Conservation (phyloP, 176 grass and related monocot genomes). For the Calamus simplicifolius region DNA sequence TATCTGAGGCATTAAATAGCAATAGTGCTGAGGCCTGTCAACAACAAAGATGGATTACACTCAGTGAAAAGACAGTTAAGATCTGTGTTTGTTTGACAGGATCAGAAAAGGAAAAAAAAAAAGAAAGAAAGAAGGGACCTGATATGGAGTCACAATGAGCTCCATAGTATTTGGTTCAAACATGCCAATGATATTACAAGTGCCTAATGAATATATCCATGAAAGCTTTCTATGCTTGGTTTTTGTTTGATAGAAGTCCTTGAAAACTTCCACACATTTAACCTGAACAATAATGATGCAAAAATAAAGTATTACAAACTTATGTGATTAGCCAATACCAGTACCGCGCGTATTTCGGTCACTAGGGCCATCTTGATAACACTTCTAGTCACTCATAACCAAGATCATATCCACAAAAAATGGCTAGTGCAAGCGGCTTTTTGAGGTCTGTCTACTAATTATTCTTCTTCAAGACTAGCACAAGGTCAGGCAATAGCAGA, state of each 20-base stretch:
- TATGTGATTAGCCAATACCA: too few species aligned
- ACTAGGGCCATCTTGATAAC: too few species aligned
- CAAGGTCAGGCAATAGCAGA: too few species aligned
- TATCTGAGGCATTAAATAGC: conserved; percentile 73
- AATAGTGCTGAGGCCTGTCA: conserved; percentile 69
- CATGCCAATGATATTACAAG: conserved; percentile 73
- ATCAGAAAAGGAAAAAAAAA: too few species aligned
- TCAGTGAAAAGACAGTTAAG: too few species aligned
- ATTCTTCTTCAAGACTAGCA: too few species aligned
- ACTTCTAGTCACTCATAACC: too few species aligned
- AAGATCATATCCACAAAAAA: too few species aligned
- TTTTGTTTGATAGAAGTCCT: conserved; percentile 85
- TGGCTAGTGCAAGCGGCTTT: too few species aligned
- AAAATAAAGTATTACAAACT: not conserved
- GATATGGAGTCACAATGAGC: conserved; percentile 89
- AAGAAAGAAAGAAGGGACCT: conserved; percentile 35
- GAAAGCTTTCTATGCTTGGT: conserved; percentile 89
- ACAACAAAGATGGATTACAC: not conserved
- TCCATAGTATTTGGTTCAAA: conserved; percentile 76
- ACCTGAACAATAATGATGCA: conserved; percentile 43
- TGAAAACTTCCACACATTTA: conserved; percentile 89
- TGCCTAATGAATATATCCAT: conserved; percentile 98
- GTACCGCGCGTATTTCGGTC: too few species aligned
- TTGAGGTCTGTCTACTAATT: too few species aligned
- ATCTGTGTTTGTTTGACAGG: too few species aligned